Evolutionary conservation across 805 yeast species (phyloP).

Genomic region (Gaillardinia entomophila): DNA sequence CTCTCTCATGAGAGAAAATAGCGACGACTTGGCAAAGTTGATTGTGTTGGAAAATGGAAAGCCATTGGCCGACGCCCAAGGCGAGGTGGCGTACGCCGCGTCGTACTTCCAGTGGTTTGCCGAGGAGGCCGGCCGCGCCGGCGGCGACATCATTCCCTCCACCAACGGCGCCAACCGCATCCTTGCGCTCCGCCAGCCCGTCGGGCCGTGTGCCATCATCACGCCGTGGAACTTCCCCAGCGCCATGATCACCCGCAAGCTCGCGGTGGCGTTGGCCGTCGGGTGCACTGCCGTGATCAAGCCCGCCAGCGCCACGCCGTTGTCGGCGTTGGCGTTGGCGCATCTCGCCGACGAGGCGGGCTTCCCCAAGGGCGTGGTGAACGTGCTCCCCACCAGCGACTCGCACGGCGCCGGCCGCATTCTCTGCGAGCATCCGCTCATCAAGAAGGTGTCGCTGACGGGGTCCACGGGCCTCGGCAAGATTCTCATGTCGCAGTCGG

Average conservation of each 20-base stretch:
- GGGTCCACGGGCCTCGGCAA: conserved; percentile 16
- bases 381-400: conserved; percentile 49
- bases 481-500: conserved; percentile 12
- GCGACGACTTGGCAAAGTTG: conserved; percentile 59
- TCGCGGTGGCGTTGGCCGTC: conserved; percentile 74
- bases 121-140: conserved; percentile 68
- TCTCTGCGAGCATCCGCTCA: conserved; percentile 33
- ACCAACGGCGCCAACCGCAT: conserved; percentile 44
- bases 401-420: conserved; percentile 48
- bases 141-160: conserved; percentile 65
- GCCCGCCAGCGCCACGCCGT: conserved; percentile 75
- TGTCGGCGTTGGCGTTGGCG: conserved; percentile 65
- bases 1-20: conserved; percentile 49
- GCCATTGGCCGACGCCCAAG: conserved; percentile 62
- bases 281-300: conserved; percentile 75
- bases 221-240: conserved; percentile 86
- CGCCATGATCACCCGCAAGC: conserved; percentile 70
- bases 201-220: conserved; percentile 73
- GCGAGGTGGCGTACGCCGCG: conserved; percentile 63
- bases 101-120: conserved; percentile 88
- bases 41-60: conserved; percentile 73
- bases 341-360: conserved; percentile 61
- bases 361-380: conserved; percentile 63
- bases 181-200: conserved; percentile 62
- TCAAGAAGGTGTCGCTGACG: conserved; percentile 13